phyloP scores from a whole-genome alignment of 768 basidiomycete genomes.

The Butyriboletus loyo region DNA sequence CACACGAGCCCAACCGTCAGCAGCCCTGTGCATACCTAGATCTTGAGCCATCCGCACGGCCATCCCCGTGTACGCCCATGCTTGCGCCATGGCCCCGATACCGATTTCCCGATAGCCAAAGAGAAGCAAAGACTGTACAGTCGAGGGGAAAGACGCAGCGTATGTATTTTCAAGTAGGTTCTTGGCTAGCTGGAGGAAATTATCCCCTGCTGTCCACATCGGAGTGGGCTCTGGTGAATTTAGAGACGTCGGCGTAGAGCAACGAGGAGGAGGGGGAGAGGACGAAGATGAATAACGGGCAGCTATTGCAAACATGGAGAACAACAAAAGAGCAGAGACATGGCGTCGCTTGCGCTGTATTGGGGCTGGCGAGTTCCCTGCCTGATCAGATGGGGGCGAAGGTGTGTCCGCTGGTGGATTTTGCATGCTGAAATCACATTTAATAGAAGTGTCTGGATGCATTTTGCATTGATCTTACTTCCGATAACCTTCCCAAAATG shows the following conservation, averaged over 20 bases:
- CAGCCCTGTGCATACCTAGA: slow-evolving; percentile 76
- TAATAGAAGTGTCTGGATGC: neutral
- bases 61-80: slow-evolving; percentile 86
- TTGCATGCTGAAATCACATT: slow-evolving; percentile 19
- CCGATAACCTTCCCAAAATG: slow-evolving; percentile 60
- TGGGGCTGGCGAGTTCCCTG: slow-evolving; percentile 31
- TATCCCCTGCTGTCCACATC: slow-evolving; percentile 85
- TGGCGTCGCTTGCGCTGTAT: slow-evolving; percentile 42
- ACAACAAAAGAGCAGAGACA: slow-evolving; percentile 63
- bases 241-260: slow-evolving; percentile 29
- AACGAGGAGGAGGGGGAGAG: slow-evolving; percentile 25
- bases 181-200: slow-evolving; percentile 67
- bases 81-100: slow-evolving; percentile 84
- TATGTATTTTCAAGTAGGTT: slow-evolving; percentile 62
- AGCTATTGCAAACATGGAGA: slow-evolving; percentile 83
- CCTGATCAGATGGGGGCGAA: slow-evolving; percentile 25
- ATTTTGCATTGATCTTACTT: slow-evolving; percentile 29
- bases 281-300: slow-evolving; percentile 57
- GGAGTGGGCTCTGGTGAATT: slow-evolving; percentile 43
- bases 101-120: slow-evolving; percentile 85
- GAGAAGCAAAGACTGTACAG: slow-evolving; percentile 75
- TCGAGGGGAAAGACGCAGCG: slow-evolving; percentile 68
- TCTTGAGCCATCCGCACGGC: slow-evolving; percentile 93
- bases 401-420: slow-evolving; percentile 31
- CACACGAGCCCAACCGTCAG: slow-evolving; percentile 71